phyloP scores from a whole-genome alignment of 2,329 filamentous ascomycete genomes.

The Scedosporium minutisporum region DNA sequence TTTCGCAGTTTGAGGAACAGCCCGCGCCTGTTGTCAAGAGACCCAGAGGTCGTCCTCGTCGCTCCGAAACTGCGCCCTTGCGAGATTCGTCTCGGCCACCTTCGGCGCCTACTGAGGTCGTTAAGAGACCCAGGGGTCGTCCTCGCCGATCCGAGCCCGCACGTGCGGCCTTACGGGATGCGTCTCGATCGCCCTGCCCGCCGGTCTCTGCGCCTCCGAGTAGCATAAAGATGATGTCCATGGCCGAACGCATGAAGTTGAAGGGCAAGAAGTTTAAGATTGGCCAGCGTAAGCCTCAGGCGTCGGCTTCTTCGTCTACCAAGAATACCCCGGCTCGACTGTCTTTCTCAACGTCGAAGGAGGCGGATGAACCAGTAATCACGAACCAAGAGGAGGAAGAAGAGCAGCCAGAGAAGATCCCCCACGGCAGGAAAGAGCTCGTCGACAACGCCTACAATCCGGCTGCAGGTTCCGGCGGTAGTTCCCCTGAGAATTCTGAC shows the following conservation, averaged over 20 bases:
- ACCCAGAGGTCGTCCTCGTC: slow-evolving; percentile 15
- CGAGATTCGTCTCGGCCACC: not conserved
- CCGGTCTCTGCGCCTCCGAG: not conserved
- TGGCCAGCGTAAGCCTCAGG: slow-evolving; percentile 19
- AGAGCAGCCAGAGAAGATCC: not conserved
- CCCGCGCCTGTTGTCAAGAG: not conserved
- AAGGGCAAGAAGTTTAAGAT: slow-evolving; percentile 46
- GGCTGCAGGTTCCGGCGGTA: not conserved
- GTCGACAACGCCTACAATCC: not conserved
- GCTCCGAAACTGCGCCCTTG: slow-evolving; percentile 6
- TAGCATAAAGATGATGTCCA: slow-evolving; percentile 29
- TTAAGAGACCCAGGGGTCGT: not conserved
- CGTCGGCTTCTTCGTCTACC: not conserved
- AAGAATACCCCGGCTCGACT: not conserved
- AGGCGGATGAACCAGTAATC: not conserved
- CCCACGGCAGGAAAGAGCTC: not conserved
- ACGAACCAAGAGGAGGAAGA: not conserved
- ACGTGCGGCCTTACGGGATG: not conserved
- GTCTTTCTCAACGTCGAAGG: not conserved
- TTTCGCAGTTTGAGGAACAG: not conserved
- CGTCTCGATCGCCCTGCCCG: not conserved
- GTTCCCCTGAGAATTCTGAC: not conserved
- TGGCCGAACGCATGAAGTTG: slow-evolving; percentile 47
- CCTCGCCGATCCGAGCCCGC: slow-evolving; percentile 3
- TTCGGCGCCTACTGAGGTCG: not conserved